phyloP scores from a whole-genome alignment of 768 basidiomycete genomes.

The Vishniacozyma victoriae region DNA sequence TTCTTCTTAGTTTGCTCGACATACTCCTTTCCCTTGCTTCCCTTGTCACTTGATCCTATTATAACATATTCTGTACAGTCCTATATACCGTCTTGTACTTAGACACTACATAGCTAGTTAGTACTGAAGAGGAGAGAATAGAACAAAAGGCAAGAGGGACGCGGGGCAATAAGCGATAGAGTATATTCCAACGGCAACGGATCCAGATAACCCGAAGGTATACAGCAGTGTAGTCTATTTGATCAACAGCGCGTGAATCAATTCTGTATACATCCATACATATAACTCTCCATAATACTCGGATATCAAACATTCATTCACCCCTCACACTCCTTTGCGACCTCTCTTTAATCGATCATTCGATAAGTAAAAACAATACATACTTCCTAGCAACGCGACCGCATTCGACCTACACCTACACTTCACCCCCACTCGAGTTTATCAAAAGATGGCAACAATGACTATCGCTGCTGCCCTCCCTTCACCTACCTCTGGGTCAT shows the following conservation, averaged over 20 bases:
- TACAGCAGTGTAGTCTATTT: not conserved
- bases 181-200: too few relatives aligned
- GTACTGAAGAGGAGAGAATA: not conserved
- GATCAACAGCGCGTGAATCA: too few relatives aligned
- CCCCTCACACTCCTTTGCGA: not conserved
- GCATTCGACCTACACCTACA: too few relatives aligned
- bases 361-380: too few relatives aligned
- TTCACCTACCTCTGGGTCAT: constrained; percentile 10
- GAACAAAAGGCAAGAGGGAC: too few relatives aligned
- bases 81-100: not conserved
- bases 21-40: not conserved
- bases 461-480: constrained; percentile 11
- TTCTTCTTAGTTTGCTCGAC: not conserved
- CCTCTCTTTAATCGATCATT: not conserved
- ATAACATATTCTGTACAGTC: not conserved
- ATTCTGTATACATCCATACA: too few relatives aligned
- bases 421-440: too few relatives aligned
- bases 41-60: not conserved
- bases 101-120: too few relatives aligned
- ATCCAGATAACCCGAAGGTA: too few relatives aligned
- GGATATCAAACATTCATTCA: too few relatives aligned
- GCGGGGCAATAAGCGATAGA: too few relatives aligned
- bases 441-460: constrained; percentile 15
- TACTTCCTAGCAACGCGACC: too few relatives aligned
- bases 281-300: not conserved